Evolutionary conservation across 208 protist genomes (phyloP).

Genomic region (Acanthamoeba triangularis): DNA sequence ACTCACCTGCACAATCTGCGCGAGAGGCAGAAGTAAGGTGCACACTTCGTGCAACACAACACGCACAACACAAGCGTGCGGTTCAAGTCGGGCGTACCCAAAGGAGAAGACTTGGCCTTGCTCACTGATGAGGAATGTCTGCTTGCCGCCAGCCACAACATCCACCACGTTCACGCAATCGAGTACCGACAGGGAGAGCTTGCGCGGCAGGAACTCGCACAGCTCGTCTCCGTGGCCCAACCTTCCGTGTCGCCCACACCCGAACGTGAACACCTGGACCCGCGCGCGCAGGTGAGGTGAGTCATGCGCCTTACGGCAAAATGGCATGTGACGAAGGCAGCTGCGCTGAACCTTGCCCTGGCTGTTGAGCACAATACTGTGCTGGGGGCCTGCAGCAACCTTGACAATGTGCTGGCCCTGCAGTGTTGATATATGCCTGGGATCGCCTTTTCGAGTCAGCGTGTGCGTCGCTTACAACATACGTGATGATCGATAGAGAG

Average conservation of each 20-base stretch:
- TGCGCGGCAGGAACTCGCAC: slow-evolving; percentile 9
- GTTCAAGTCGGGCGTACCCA: neutral
- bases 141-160: slow-evolving; percentile 24
- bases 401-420: slow-evolving; percentile 13
- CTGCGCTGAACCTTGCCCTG: neutral
- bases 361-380: neutral
- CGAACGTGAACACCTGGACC: slow-evolving; percentile 23
- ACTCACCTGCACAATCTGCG: too few relatives aligned
- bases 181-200: neutral
- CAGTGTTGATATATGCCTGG: slow-evolving; percentile 10
- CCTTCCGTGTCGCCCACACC: neutral
- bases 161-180: slow-evolving; percentile 6
- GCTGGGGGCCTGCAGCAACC: slow-evolving; percentile 15
- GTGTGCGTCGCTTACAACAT: neutral
- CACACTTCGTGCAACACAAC: too few relatives aligned
- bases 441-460: too few relatives aligned
- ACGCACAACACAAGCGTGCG: too few relatives aligned
- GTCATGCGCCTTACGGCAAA: too few relatives aligned
- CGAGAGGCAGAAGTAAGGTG: too few relatives aligned
- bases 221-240: slow-evolving; percentile 35
- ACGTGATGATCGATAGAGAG: neutral
- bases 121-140: slow-evolving; percentile 50
- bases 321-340: too few relatives aligned
- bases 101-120: slow-evolving; percentile 15
- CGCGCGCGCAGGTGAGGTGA: neutral